Conservation (phyloP, 2,329 filamentous ascomycete species). For the Ophiocordyceps camponoti-rufipedis region DNA sequence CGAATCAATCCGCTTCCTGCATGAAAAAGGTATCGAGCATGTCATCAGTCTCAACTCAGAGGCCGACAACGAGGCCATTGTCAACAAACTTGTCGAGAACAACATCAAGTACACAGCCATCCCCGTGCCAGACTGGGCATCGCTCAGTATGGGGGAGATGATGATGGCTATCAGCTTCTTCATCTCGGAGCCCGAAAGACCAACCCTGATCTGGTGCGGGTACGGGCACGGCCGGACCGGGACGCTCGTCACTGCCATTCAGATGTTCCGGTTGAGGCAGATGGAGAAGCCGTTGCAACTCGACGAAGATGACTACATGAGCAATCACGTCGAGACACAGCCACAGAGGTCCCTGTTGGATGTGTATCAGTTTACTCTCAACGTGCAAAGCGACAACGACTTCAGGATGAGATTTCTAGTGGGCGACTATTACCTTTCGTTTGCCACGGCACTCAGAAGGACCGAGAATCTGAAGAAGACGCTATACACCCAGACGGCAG, state of each 20-base stretch:
- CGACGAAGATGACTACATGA: neutral
- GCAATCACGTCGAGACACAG: neutral
- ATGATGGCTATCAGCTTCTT: neutral
- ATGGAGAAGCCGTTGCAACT: neutral
- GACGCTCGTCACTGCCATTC: conserved; percentile 1
- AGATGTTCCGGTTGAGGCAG: neutral
- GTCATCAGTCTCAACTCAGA: neutral
- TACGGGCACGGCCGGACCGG: conserved; percentile 2
- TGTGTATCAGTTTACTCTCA: neutral
- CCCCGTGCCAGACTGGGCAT: neutral
- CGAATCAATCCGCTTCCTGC: neutral
- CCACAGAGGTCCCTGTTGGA: neutral
- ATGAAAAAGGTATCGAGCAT: neutral
- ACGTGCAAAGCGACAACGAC: neutral
- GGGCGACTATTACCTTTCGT: neutral
- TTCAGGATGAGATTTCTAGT: neutral
- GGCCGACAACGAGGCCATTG: neutral
- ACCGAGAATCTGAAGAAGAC: neutral
- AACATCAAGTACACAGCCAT: neutral
- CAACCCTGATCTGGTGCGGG: neutral
- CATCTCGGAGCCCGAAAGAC: neutral
- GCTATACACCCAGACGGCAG: neutral
- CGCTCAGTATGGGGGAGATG: neutral
- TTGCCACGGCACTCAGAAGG: neutral
- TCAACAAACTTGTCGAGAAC: neutral